Percentiles rank a stretch among this genome's conserved stretches.
Conservation (phyloP, 148 eudicot genomes). For the Chenopodium formosanum region DNA sequence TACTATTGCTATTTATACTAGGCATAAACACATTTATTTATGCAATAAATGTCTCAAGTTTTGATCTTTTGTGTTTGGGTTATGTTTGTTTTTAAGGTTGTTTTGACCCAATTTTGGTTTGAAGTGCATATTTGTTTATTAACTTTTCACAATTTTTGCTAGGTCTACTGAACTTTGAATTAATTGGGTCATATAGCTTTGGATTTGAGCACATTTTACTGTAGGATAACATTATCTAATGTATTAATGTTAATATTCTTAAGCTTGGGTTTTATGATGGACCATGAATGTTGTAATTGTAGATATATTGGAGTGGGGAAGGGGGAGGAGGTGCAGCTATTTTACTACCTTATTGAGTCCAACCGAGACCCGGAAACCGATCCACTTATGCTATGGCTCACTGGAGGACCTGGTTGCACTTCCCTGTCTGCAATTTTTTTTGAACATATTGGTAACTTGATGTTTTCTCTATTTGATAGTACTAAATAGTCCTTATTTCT, state of each 20-base stretch:
- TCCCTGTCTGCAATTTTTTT: constrained; percentile 10
- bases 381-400: constrained; percentile 15
- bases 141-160: too few relatives aligned
- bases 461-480: background rate
- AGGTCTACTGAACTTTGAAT: too few relatives aligned
- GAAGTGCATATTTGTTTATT: too few relatives aligned
- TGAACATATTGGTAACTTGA: constrained; percentile 13
- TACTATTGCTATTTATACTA: too few relatives aligned
- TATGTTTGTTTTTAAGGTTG: too few relatives aligned
- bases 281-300: background rate
- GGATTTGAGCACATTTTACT: background rate
- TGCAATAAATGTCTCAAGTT: too few relatives aligned
- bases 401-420: constrained; percentile 20
- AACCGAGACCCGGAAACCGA: constrained; percentile 11
- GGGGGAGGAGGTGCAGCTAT: constrained; percentile 14
- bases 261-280: background rate
- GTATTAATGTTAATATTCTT: background rate
- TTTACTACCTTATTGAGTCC: constrained; percentile 9
- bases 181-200: too few relatives aligned
- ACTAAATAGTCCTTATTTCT: background rate
- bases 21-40: too few relatives aligned
- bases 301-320: constrained; percentile 18
- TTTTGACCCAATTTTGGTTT: too few relatives aligned
- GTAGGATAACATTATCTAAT: too few relatives aligned
- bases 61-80: too few relatives aligned